Conservation (phyloP, 2,329 filamentous ascomycete genomes). For the Biscogniauxia mediterranea region DNA sequence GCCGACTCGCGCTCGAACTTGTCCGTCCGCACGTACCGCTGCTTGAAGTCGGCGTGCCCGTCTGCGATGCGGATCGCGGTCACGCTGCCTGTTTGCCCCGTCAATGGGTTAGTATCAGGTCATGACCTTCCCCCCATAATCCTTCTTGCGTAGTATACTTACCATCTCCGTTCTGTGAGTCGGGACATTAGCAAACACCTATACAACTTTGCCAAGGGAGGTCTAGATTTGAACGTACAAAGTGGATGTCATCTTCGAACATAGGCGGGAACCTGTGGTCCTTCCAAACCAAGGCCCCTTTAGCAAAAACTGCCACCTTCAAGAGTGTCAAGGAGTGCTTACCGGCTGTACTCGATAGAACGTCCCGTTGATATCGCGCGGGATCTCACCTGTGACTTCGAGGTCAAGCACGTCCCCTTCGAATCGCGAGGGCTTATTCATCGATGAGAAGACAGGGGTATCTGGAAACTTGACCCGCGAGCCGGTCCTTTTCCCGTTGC, state of each 20-base stretch:
- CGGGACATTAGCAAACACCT: conserved; percentile 6
- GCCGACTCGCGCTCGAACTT: conserved; percentile 32
- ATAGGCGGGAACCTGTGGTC: conserved; percentile 54
- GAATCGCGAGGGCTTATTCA: conserved; percentile 39
- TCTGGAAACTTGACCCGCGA: conserved; percentile 33
- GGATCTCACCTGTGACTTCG: conserved; percentile 42
- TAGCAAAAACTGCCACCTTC: background rate
- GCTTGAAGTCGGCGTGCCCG: conserved; percentile 42
- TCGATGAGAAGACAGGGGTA: conserved; percentile 34
- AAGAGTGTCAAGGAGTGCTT: conserved; percentile 2
- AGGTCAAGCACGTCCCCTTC: conserved; percentile 41
- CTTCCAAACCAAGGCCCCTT: background rate
- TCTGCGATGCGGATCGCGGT: conserved; percentile 40
- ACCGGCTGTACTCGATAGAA: conserved; percentile 50
- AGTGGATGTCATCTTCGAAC: conserved; percentile 50
- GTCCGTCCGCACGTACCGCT: conserved; percentile 43
- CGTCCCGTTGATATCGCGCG: conserved; percentile 43
- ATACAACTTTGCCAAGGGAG: background rate
- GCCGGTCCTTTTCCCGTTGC: conserved; percentile 28
- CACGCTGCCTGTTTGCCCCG: conserved; percentile 36
- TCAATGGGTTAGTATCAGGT: conserved; percentile 23
- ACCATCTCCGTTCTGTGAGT: conserved; percentile 28
- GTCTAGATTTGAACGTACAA: conserved; percentile 17
- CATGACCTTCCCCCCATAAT: background rate
- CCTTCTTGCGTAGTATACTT: conserved; percentile 5